Base-by-base conservation (phyloP, 192 early-diverging fungal genomes). In the Backusella tuberculispora region DNA sequence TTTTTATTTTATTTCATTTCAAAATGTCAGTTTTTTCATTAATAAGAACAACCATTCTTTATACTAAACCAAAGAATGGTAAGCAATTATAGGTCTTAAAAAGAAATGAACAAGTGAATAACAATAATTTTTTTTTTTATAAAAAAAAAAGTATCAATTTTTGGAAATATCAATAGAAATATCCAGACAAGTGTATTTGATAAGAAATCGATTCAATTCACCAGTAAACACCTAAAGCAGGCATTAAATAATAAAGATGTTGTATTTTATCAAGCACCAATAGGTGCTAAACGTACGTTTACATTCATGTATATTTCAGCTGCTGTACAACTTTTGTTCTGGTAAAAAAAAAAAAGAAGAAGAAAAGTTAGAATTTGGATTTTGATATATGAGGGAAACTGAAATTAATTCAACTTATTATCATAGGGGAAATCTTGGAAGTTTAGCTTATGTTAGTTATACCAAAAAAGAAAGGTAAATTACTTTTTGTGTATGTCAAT, bases 251-350 rank as follows among this genome's bases (percentile, higher is more conserved):
- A 47, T 8, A 63, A 69, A 19, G 77, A 79, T 12, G 69, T 83
- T 12, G 69, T 74, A 17, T 76, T 83, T 37, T 83, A 83, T 41
- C 42, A 76, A 29, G 74, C 74, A 12, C 77, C 81, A 15, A n/a
- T 42, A 1, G 60, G 53, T 47, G 75, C 66, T 0, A 70, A 37
- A 1, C 64, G 74, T 41, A 83, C 77, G 15, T 83, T 83, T 44
- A 60, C 63, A n/a, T 76, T 75, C 21, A 66, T 83, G 64, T 83
- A 83, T 65, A 66, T 83, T 37, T 78, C 77, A 10, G 77, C 81
- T 12, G 75, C 71, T 26, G 77, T 83, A 1, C 81, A 83, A 43
- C 63, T 83, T 12, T 70, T 83, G 45, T 83, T 83, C 38, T 83
- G 81, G 80, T 80, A 75, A 66, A 56, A 13, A 19, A 34, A 37